Evolutionary conservation across 257 asterid genomes (phyloP).

Genomic region (Salvia miltiorrhiza): DNA sequence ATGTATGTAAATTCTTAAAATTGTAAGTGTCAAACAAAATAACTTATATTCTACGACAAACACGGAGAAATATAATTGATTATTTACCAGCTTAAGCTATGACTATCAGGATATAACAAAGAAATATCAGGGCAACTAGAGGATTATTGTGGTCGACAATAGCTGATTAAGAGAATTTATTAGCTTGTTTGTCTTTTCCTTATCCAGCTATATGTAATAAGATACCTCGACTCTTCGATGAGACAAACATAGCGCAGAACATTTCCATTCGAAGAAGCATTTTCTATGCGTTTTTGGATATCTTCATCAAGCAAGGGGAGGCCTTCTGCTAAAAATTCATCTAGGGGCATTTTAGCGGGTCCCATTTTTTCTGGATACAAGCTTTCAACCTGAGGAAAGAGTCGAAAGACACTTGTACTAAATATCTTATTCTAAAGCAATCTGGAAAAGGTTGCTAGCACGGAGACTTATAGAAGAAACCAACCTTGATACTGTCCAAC

Average conservation of each 20-base stretch:
- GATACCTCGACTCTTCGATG: conserved; percentile 73
- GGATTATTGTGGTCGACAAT: too few species aligned
- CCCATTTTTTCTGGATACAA: conserved; percentile 84
- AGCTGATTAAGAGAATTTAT: neutral
- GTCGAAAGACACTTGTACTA: conserved; percentile 5
- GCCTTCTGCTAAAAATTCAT: conserved; percentile 65
- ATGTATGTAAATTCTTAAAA: neutral
- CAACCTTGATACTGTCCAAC: conserved; percentile 71
- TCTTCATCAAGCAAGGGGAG: conserved; percentile 71
- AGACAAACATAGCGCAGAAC: conserved; percentile 87
- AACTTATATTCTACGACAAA: too few species aligned
- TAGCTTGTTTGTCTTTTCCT: neutral
- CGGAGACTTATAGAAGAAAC: conserved; percentile 19
- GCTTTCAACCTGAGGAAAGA: conserved; percentile 68
- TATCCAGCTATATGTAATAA: neutral
- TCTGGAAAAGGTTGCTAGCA: conserved; percentile 14
- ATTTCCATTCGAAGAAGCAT: conserved; percentile 75
- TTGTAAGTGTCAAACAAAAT: too few species aligned
- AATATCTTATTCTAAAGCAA: conserved; percentile 1
- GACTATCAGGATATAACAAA: conserved; percentile 3
- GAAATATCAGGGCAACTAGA: conserved; percentile 13
- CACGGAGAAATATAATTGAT: too few species aligned
- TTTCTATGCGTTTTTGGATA: conserved; percentile 48
- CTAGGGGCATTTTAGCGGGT: conserved; percentile 68
- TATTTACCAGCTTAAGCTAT: too few species aligned